phyloP scores from a whole-genome alignment of 2,329 filamentous ascomycete species.

The Diaporthe helianthi region DNA sequence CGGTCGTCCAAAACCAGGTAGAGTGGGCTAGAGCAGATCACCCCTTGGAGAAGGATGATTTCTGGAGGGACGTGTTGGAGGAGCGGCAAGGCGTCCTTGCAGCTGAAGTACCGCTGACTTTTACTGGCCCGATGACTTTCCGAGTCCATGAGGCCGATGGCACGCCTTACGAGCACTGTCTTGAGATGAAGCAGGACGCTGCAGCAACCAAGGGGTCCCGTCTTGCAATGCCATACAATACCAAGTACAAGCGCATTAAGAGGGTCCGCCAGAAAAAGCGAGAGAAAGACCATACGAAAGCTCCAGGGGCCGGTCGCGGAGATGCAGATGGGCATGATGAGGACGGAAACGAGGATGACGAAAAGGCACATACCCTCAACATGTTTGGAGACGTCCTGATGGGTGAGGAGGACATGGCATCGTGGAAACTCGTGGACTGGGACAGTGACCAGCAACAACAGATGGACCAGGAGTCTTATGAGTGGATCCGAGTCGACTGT shows the following conservation, averaged over 20 bases:
- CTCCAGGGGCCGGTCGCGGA: slow-evolving; percentile 58
- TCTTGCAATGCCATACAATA: slow-evolving; percentile 97
- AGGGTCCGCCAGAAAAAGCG: slow-evolving; percentile 68
- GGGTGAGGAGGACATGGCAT: slow-evolving; percentile 77
- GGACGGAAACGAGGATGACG: slow-evolving; percentile 74
- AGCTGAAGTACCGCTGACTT: slow-evolving; percentile 76
- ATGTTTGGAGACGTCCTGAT: slow-evolving; percentile 92
- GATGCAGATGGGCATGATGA: slow-evolving; percentile 58
- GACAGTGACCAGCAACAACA: slow-evolving; percentile 83
- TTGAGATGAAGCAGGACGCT: slow-evolving; percentile 88
- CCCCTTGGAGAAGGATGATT: slow-evolving; percentile 72
- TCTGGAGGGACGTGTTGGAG: slow-evolving; percentile 86
- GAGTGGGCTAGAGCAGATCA: slow-evolving; percentile 60
- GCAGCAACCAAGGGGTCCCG: slow-evolving; percentile 70
- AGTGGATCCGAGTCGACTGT: slow-evolving; percentile 97
- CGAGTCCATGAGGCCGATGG: slow-evolving; percentile 97
- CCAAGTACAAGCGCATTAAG: slow-evolving; percentile 97
- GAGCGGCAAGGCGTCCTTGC: slow-evolving; percentile 72
- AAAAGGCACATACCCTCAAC: slow-evolving; percentile 71
- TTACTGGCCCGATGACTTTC: slow-evolving; percentile 97
- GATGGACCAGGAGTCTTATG: slow-evolving; percentile 96
- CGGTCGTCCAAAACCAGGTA: slow-evolving; percentile 77
- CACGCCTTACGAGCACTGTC: slow-evolving; percentile 96
- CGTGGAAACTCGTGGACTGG: slow-evolving; percentile 91
- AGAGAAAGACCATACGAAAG: slow-evolving; percentile 75